Conservation (phyloP, 2,329 filamentous ascomycete genomes). For the Grosmannia clavigera region DNA sequence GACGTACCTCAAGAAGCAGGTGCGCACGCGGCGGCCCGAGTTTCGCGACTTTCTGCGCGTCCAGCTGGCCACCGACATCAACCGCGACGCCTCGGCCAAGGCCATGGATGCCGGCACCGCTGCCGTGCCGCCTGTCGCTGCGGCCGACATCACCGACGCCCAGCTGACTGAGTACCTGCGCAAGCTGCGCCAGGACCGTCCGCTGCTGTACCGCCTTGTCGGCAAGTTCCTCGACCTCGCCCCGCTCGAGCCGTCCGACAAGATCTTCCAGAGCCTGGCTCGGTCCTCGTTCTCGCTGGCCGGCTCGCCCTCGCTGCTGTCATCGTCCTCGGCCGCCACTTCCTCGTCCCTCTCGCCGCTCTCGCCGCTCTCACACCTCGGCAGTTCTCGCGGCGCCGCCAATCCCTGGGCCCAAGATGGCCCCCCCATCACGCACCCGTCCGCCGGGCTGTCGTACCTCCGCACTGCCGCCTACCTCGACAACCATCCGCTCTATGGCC, state of each 20-base stretch:
- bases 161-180: constrained; percentile 41
- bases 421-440: constrained; percentile 49
- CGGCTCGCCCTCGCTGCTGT: constrained; percentile 5
- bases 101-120: constrained; percentile 27
- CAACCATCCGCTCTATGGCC: constrained; percentile 50
- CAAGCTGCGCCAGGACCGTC: constrained; percentile 37
- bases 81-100: constrained; percentile 20
- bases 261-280: constrained; percentile 8
- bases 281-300: constrained; percentile 7
- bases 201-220: constrained; percentile 39
- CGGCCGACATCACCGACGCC: constrained; percentile 32
- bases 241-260: constrained; percentile 26
- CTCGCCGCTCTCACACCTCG: background rate
- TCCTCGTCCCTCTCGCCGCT: constrained; percentile 10
- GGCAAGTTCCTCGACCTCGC: constrained; percentile 51
- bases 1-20: constrained; percentile 38
- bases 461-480: constrained; percentile 41
- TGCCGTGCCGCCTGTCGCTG: constrained; percentile 18
- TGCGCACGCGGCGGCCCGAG: constrained; percentile 38
- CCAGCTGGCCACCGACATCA: constrained; percentile 34
- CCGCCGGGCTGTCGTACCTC: constrained; percentile 49
- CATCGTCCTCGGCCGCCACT: constrained; percentile 15
- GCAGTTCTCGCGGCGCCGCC: constrained; percentile 2
- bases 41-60: constrained; percentile 43
- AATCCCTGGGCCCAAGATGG: constrained; percentile 39